Conservation (phyloP, 306 rosid genomes). For the Boehmeria nivea region DNA sequence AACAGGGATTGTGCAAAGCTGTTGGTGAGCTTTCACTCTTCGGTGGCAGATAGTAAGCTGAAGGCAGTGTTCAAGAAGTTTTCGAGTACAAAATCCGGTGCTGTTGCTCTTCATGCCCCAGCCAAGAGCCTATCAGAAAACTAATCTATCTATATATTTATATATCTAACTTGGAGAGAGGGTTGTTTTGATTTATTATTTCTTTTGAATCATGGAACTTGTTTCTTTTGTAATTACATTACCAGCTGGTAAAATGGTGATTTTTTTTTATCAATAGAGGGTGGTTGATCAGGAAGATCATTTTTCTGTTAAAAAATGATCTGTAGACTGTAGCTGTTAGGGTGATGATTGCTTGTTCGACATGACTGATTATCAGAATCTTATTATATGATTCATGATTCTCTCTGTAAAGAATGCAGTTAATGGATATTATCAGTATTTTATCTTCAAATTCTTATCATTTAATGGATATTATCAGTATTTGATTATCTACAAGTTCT, state of each 20-base stretch:
- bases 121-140: slow-evolving; percentile 19
- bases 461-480: too few relatives aligned
- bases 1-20: slow-evolving; percentile 60
- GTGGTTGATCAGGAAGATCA: too few relatives aligned
- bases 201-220: not conserved
- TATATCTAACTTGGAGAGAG: not conserved
- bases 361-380: too few relatives aligned
- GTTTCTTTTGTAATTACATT: not conserved
- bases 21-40: slow-evolving; percentile 45
- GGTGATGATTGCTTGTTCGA: too few relatives aligned
- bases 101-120: slow-evolving; percentile 54
- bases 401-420: too few relatives aligned
- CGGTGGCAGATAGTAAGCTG: slow-evolving; percentile 51
- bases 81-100: slow-evolving; percentile 28
- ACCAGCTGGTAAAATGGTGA: slow-evolving; percentile 7
- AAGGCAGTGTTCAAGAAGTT: slow-evolving; percentile 62
- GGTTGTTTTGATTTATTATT: not conserved
- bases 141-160: not conserved
- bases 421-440: too few relatives aligned
- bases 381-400: too few relatives aligned
- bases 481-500: too few relatives aligned
- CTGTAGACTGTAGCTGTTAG: too few relatives aligned
- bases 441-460: too few relatives aligned
- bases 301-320: too few relatives aligned
- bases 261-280: too few relatives aligned